Evolutionary conservation across 1,139 yeast species (phyloP).

Genomic region (Diutina catenulata): DNA sequence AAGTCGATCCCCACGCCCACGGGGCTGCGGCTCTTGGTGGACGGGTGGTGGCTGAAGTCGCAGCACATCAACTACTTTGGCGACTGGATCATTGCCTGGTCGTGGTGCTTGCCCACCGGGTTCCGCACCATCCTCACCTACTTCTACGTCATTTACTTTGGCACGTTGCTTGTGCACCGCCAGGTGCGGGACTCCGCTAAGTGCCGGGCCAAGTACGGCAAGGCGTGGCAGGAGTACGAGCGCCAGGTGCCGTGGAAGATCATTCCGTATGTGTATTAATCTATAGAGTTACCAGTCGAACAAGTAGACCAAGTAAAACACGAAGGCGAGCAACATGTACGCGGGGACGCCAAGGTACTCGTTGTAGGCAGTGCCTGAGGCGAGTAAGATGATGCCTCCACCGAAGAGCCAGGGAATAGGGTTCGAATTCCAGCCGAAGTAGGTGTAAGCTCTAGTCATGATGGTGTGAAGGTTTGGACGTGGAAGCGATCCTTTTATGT

Average conservation of each 20-base stretch:
- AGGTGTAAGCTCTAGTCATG: no score
- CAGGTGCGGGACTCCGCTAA: constrained; percentile 87
- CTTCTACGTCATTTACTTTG: constrained; percentile 78
- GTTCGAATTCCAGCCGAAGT: no score
- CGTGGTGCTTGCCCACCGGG: constrained; percentile 92
- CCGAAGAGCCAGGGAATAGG: no score
- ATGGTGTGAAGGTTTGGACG: no score
- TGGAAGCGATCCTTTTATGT: no score
- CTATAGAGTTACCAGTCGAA: no score
- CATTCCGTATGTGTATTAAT: constrained; percentile 71
- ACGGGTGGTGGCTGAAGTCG: constrained; percentile 94
- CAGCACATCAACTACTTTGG: constrained; percentile 95
- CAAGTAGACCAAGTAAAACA: no score
- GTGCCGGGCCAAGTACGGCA: constrained; percentile 77
- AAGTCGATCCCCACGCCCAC: constrained; percentile 60
- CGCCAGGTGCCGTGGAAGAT: constrained; percentile 76
- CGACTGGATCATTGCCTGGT: constrained; percentile 85
- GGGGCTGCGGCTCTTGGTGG: constrained; percentile 70
- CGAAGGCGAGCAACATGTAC: no score
- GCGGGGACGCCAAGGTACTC: no score
- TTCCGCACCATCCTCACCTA: constrained; percentile 73
- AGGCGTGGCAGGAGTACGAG: constrained; percentile 78
- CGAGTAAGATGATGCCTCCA: no score
- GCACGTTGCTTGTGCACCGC: constrained; percentile 70
- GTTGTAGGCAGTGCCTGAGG: no score